Percentiles rank a stretch among this genome's conserved stretches.
Conservation (phyloP, 805 yeast species). For the Candida orba region DNA sequence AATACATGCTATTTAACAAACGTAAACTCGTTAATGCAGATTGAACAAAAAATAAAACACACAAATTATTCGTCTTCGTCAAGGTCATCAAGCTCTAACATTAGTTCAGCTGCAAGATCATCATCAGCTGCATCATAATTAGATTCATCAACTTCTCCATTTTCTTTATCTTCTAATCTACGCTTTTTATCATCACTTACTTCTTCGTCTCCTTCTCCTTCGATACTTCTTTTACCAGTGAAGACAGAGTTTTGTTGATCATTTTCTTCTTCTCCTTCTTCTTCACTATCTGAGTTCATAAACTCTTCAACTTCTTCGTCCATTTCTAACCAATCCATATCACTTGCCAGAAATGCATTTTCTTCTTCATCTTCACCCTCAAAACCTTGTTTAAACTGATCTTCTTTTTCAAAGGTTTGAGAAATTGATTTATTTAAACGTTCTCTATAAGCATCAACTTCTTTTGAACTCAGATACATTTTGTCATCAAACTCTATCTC, state of each 20-base stretch:
- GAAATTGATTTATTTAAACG: constrained; percentile 24
- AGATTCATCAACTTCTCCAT: constrained; percentile 14
- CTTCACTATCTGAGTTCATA: constrained; percentile 33
- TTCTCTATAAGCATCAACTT: constrained; percentile 24
- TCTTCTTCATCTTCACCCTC: constrained; percentile 36
- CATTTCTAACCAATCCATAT: constrained; percentile 23
- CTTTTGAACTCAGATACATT: constrained; percentile 37
- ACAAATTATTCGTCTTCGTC: constrained; percentile 5
- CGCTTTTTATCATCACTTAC: constrained; percentile 14
- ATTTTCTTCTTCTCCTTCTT: constrained; percentile 22
- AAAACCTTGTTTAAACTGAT: constrained; percentile 19
- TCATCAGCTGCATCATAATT: constrained; percentile 24
- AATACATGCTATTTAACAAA: background rate
- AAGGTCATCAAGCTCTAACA: constrained; percentile 21
- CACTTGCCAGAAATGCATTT: constrained; percentile 30
- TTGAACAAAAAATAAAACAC: no score
- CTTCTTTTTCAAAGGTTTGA: constrained; percentile 13
- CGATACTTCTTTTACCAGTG: background rate
- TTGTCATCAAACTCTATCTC: constrained; percentile 44
- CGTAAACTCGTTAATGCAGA: no score
- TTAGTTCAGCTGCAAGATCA: constrained; percentile 26
- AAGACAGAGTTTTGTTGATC: constrained; percentile 5
- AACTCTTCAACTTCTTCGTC: constrained; percentile 50
- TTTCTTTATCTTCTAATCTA: constrained; percentile 5
- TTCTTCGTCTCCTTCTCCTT: constrained; percentile 3